Evolutionary conservation across 345 rosid genomes (phyloP).

Genomic region (Corchorus capsularis): DNA sequence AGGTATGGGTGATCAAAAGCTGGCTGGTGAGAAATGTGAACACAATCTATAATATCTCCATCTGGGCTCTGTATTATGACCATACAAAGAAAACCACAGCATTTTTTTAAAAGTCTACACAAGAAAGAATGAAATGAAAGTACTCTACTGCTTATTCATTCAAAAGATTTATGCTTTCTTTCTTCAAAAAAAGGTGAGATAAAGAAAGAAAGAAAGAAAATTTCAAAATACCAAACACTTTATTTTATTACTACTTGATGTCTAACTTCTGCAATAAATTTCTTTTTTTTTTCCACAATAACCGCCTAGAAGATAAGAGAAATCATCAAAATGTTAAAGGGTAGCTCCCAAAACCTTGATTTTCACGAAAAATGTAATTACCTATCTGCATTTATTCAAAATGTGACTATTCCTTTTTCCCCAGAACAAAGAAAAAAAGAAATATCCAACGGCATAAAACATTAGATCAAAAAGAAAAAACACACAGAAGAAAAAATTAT

Average conservation of each 20-base stretch:
- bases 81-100: conserved; percentile 18
- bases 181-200: no score
- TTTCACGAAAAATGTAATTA: conserved; percentile 22
- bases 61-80: conserved; percentile 60
- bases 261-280: background rate
- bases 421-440: background rate
- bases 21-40: conserved; percentile 81
- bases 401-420: background rate
- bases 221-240: background rate
- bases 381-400: conserved; percentile 28
- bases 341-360: conserved; percentile 15
- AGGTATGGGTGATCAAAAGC: conserved; percentile 97
- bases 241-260: conserved; percentile 7
- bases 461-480: conserved; percentile 10
- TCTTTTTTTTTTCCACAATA: conserved; percentile 17
- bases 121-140: background rate
- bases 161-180: background rate
- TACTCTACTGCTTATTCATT: background rate
- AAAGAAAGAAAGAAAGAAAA: background rate
- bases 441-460: background rate
- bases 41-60: conserved; percentile 86
- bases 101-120: background rate
- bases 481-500: background rate
- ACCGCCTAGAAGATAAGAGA: conserved; percentile 27
- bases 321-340: conserved; percentile 27